These are phyloP conservation scores for Pterocarpus macrocarpus DNA, from an alignment of 306 rosid species.

Conservation along the genomic window DNA sequence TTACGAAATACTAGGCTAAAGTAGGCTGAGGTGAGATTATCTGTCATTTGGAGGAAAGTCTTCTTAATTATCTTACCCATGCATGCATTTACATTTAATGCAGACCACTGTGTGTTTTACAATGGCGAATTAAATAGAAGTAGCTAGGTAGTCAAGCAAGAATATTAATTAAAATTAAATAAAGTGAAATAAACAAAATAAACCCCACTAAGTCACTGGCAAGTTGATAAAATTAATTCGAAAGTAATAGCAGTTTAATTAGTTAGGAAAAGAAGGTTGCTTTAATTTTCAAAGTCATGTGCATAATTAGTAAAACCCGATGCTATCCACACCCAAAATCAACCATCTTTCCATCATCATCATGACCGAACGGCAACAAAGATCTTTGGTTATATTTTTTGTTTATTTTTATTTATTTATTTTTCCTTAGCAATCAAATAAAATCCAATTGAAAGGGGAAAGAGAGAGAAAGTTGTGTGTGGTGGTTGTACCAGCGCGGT, in stretches of 20 bases:
- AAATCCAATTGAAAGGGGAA: constrained; percentile 54
- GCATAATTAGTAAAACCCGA: neutral
- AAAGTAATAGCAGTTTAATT: constrained; percentile 51
- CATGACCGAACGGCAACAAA: constrained; percentile 71
- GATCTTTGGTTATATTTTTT: constrained; percentile 28
- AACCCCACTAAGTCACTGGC: neutral
- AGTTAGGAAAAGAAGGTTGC: constrained; percentile 48
- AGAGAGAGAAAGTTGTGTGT: constrained; percentile 49
- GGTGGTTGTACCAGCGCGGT: constrained; percentile 82
- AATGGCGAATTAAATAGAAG: neutral
- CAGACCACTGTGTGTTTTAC: constrained; percentile 17
- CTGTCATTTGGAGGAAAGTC: constrained; percentile 44
- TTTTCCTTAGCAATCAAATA: constrained; percentile 69
- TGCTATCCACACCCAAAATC: constrained; percentile 59
- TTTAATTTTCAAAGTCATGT: constrained; percentile 51
- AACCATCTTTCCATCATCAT: constrained; percentile 64
- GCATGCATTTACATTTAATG: constrained; percentile 5
- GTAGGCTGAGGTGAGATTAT: constrained; percentile 35
- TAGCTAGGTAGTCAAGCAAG: constrained; percentile 10
- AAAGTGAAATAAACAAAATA: neutral
- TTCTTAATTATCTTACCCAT: constrained; percentile 33
- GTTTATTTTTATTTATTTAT: neutral
- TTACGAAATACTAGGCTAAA: constrained; percentile 13
- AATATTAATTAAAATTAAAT: neutral
- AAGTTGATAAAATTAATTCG: constrained; percentile 24